Percentiles rank a stretch among this genome's conserved stretches.
phyloP scores from a whole-genome alignment of 2,329 filamentous ascomycete species.

The Colletotrichum sp. region DNA sequence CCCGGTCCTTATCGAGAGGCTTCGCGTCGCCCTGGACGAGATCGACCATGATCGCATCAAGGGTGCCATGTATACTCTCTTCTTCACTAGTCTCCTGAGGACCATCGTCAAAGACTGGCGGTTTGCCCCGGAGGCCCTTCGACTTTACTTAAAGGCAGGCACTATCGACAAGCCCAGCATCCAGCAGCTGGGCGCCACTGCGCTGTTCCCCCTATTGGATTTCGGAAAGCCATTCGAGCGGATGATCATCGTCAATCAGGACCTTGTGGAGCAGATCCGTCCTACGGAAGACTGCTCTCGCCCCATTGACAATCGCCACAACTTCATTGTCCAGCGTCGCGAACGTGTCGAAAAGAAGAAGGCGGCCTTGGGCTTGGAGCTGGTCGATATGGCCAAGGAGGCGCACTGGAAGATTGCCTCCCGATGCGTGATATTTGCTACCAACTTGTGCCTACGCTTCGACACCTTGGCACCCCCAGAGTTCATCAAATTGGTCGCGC shows the following conservation, averaged over 20 bases:
- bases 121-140: slow-evolving; percentile 88
- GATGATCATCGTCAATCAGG: slow-evolving; percentile 81
- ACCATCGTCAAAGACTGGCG: slow-evolving; percentile 93
- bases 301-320: slow-evolving; percentile 69
- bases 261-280: slow-evolving; percentile 73
- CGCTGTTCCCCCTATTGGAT: slow-evolving; percentile 86
- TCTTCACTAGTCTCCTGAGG: slow-evolving; percentile 88
- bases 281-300: slow-evolving; percentile 69
- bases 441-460: slow-evolving; percentile 91
- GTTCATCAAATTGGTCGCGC: slow-evolving; percentile 82
- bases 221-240: slow-evolving; percentile 89
- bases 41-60: slow-evolving; percentile 93
- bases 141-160: slow-evolving; percentile 87
- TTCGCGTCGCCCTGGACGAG: slow-evolving; percentile 78
- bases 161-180: slow-evolving; percentile 94
- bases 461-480: slow-evolving; percentile 82
- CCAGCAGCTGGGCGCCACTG: slow-evolving; percentile 83
- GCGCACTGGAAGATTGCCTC: slow-evolving; percentile 98
- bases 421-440: slow-evolving; percentile 86
- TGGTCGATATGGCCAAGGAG: slow-evolving; percentile 76
- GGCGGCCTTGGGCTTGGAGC: slow-evolving; percentile 76
- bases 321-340: slow-evolving; percentile 78
- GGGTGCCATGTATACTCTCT: slow-evolving; percentile 87
- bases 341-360: slow-evolving; percentile 85
- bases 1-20: slow-evolving; percentile 79